Percentiles rank a stretch among this genome's conserved stretches.
These are phyloP conservation scores for Pichia sp. DNA, from an alignment of 1,139 yeast genomes.

Conservation along the genomic window DNA sequence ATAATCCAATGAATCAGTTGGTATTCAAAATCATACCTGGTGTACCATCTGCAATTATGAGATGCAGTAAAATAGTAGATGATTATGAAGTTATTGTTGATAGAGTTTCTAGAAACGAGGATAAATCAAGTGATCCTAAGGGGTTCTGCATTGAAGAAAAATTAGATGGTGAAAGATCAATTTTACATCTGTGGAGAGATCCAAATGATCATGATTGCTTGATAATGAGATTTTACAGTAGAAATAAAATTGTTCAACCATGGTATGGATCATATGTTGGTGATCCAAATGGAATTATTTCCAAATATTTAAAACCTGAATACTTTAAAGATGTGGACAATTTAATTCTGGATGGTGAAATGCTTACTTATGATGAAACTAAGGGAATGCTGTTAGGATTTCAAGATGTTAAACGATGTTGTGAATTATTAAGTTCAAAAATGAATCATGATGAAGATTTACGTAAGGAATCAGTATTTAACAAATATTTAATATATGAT, in stretches of 20 bases:
- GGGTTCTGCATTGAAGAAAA: slow-evolving; percentile 81
- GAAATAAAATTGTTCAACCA: slow-evolving; percentile 70
- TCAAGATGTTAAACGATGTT: slow-evolving; percentile 14
- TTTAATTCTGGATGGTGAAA: slow-evolving; percentile 80
- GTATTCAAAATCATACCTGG: slow-evolving; percentile 9
- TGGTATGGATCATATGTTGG: slow-evolving; percentile 61
- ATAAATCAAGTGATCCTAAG: slow-evolving; percentile 29
- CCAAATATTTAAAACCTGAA: slow-evolving; percentile 32
- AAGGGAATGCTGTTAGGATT: slow-evolving; percentile 26
- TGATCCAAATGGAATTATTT: slow-evolving; percentile 40
- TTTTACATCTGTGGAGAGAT: slow-evolving; percentile 52
- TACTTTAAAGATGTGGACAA: slow-evolving; percentile 21
- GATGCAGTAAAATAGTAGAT: slow-evolving; percentile 48
- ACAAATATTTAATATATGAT: slow-evolving; percentile 38
- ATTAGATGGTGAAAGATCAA: slow-evolving; percentile 87
- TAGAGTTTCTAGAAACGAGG: slow-evolving; percentile 3
- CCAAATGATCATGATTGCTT: slow-evolving; percentile 31
- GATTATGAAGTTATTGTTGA: slow-evolving; percentile 44
- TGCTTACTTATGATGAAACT: slow-evolving; percentile 72
- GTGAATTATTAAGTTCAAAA: slow-evolving; percentile 1
- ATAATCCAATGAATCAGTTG: background rate
- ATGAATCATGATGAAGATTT: slow-evolving; percentile 1
- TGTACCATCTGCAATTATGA: slow-evolving; percentile 62
- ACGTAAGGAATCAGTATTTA: slow-evolving; percentile 1
- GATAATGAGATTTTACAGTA: slow-evolving; percentile 52